Evolutionary conservation across 83 land plant species (phyloP).

Genomic region (Thuja plicata): DNA sequence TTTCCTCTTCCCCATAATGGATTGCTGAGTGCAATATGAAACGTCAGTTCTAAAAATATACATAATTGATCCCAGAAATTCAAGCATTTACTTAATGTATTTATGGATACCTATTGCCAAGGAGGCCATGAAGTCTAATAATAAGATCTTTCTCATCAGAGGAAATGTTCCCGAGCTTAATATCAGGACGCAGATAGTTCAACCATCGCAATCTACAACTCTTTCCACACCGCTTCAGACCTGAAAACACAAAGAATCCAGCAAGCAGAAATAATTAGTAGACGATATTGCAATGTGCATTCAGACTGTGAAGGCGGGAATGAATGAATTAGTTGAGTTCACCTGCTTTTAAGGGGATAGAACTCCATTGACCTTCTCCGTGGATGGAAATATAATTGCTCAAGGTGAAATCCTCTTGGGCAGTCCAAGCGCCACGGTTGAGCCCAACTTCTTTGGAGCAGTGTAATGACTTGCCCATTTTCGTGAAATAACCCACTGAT

Average conservation of each 20-base stretch:
- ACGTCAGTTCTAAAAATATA: no score
- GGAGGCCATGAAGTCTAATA: constrained; percentile 2
- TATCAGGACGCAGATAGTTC: not conserved
- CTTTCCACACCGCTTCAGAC: not conserved
- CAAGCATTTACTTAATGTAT: not conserved
- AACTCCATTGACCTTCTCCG: not conserved
- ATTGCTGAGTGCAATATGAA: no score
- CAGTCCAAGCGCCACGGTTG: constrained; percentile 8
- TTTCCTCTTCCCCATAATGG: no score
- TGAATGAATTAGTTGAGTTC: not conserved
- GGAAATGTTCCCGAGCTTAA: not conserved
- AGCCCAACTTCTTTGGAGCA: not conserved
- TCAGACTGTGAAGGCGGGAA: not conserved
- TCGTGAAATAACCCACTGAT: not conserved
- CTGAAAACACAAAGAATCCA: not conserved
- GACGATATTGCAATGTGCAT: not conserved
- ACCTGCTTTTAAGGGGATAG: constrained; percentile 3
- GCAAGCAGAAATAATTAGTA: not conserved
- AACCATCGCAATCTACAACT: constrained; percentile 1
- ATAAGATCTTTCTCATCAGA: not conserved
- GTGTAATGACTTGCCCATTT: not conserved
- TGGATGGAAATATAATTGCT: not conserved
- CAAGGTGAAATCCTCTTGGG: constrained; percentile 6
- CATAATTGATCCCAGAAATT: no score
- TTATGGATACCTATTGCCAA: not conserved